Conservation (phyloP, 2,329 filamentous ascomycete genomes). For the Paramyrothecium sp. region DNA sequence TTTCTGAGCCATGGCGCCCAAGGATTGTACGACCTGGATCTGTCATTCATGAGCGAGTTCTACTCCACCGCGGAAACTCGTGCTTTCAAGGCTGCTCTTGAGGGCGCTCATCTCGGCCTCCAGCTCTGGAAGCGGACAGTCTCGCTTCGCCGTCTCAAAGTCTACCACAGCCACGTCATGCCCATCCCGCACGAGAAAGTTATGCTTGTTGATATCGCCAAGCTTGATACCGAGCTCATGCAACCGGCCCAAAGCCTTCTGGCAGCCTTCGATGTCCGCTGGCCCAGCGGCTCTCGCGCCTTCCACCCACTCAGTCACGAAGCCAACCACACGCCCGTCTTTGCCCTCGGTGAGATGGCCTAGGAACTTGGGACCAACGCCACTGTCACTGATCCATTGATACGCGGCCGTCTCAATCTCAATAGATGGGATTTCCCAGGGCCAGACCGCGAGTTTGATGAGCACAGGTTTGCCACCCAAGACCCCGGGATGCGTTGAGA, state of each 20-base stretch:
- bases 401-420: constrained; percentile 24
- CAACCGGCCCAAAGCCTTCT: constrained; percentile 19
- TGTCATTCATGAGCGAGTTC: no score
- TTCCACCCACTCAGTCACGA: constrained; percentile 21
- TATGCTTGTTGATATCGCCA: constrained; percentile 32
- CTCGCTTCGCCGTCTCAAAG: constrained; percentile 29
- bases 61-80: constrained; percentile 19
- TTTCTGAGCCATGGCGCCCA: no score
- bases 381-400: constrained; percentile 18
- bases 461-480: constrained; percentile 19
- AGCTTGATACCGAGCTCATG: constrained; percentile 29
- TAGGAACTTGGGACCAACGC: constrained; percentile 23
- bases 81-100: constrained; percentile 18
- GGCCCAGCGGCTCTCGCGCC: constrained; percentile 22
- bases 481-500: constrained; percentile 19
- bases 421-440: constrained; percentile 20
- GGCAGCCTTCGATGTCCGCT: constrained; percentile 24
- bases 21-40: no score
- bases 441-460: constrained; percentile 22
- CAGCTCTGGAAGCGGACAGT: constrained; percentile 14
- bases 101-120: constrained; percentile 20
- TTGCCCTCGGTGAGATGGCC: constrained; percentile 28
- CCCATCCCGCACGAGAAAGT: constrained; percentile 26
- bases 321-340: constrained; percentile 24
- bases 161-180: constrained; percentile 22